Evolutionary conservation across 1,139 yeast genomes (phyloP), one percentile per base, ranked within the genome.

Genomic region (Pichia sp.): DNA sequence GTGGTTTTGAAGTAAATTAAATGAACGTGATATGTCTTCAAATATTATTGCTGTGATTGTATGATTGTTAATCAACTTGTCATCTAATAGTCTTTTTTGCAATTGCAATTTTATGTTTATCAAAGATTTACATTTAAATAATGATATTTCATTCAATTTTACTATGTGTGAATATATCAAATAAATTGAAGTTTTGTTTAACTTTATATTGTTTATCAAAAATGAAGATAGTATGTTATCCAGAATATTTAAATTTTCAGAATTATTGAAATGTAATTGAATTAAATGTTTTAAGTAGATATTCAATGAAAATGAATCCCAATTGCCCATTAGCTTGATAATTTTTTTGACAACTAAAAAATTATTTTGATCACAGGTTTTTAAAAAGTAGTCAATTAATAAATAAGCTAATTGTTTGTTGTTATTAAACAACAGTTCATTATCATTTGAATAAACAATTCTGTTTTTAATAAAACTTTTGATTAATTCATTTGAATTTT

Each of bases 281-380:
- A 47, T 22, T 1, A 44, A 31, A 27, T 49, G 34, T 22, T 47
- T 49, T 25, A 53, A 4, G 9, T 38, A 44, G 14, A 53, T 34
- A 31, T 53, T 53, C 13, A 53, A 19, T 18, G 46, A 34, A 28
- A 14, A n/a, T 3, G 44, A 47, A 45, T 53, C 56, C 49, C 51
- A 51, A 7, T 14, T 41, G 13, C 33, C 45, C 18, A 44, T 30
- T 5, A 30, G 8, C 2, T 16, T 10, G 1, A 49, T 13, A 7
- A 53, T 14, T 16, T 51, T 22, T 19, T 45, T 31, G 18, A 39
- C n/a, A 10, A 41, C 34, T 28, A 5, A 8, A 11, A 42, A 10
- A 19, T 47, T 45, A 5, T 41, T 34, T 30, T 33, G 28, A 16
- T 39, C 49, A 19, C 18, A 25, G 7, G 34, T 47, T 29, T 31